These are phyloP conservation scores for Coelastrella sp. DNA, from an alignment of 139 green algal species.

Conservation along the genomic window DNA sequence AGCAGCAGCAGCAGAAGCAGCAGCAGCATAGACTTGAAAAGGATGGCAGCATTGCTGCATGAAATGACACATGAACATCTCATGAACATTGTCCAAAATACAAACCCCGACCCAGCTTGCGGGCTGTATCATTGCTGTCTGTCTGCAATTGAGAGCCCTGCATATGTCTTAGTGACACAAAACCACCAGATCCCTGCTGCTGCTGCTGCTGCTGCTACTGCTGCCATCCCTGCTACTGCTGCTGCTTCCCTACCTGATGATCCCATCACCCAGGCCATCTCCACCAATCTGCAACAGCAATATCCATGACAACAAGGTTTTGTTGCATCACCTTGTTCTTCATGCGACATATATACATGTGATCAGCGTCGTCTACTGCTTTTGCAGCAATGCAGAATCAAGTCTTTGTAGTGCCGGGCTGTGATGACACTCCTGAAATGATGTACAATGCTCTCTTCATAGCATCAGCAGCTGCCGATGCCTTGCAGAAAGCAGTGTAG, in stretches of 20 bases:
- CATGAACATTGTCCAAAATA: too few species aligned
- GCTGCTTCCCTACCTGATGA: constrained; percentile 61
- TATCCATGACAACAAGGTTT: constrained; percentile 1
- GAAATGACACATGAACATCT: too few species aligned
- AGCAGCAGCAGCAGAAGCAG: constrained; percentile 17
- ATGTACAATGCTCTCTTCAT: neutral
- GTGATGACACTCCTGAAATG: neutral
- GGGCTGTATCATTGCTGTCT: too few species aligned
- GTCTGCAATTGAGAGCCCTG: too few species aligned
- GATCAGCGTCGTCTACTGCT: neutral
- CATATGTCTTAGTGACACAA: too few species aligned
- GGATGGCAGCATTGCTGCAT: constrained; percentile 8
- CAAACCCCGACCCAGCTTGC: too few species aligned
- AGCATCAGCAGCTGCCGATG: neutral
- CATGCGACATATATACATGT: too few species aligned
- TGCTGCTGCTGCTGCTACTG: neutral
- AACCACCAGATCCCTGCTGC: too few species aligned
- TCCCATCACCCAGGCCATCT: constrained; percentile 85
- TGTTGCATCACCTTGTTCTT: neutral
- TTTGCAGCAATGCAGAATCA: too few species aligned
- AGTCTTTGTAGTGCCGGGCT: neutral
- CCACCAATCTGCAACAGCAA: constrained; percentile 72
- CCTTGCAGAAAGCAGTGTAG: too few species aligned
- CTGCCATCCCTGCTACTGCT: neutral
- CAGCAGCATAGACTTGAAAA: neutral